These are phyloP conservation scores for Sclerotinia nivalis DNA, from an alignment of 2,329 filamentous ascomycete genomes.

Conservation along the genomic window DNA sequence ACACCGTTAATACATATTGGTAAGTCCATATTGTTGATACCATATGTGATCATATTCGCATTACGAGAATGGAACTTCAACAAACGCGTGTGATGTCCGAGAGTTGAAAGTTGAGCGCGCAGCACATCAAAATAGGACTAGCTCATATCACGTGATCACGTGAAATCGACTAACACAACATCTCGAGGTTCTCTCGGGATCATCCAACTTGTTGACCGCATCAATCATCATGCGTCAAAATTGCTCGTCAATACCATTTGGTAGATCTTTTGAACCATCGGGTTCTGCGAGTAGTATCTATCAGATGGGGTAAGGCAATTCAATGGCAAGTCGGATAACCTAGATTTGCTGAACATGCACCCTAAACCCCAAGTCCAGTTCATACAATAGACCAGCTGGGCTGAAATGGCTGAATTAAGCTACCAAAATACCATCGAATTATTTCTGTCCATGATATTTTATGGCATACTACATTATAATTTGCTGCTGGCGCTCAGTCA, in stretches of 20 bases:
- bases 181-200: too few species aligned
- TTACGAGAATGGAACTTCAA: background rate
- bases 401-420: background rate
- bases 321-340: background rate
- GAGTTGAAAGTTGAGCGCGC: background rate
- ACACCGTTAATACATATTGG: conserved; percentile 3
- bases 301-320: background rate
- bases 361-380: background rate
- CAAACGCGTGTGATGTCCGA: background rate
- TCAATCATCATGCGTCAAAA: too few species aligned
- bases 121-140: background rate
- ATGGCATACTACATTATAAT: background rate
- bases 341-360: background rate
- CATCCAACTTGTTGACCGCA: background rate
- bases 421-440: background rate
- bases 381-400: background rate
- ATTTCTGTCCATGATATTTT: background rate
- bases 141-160: background rate
- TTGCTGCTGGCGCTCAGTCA: background rate
- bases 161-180: background rate
- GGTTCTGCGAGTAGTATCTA: background rate
- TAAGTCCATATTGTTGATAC: background rate
- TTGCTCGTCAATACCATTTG: too few species aligned
- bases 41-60: background rate
- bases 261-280: background rate